A percentile compares a stretch with the other conserved stretches of the same genome.
Evolutionary conservation across 768 basidiomycete species (phyloP).

Genomic region (Lactarius trivialis): DNA sequence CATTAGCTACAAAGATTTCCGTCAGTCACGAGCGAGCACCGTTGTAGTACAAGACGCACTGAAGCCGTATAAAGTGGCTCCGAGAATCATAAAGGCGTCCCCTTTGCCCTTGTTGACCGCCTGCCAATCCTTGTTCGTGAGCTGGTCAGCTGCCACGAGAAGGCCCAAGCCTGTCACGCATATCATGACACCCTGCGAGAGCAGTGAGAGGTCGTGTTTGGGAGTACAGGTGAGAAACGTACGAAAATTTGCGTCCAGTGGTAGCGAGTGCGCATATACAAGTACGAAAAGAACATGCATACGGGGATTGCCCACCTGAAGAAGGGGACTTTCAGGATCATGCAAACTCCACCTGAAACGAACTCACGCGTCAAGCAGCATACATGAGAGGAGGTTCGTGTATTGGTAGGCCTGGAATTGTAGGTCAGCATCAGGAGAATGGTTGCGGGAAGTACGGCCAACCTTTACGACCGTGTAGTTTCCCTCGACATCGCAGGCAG

Average conservation of each 20-base stretch:
- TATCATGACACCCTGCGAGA: slow-evolving; percentile 56
- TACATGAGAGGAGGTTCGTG: slow-evolving; percentile 81
- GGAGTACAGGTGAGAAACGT: slow-evolving; percentile 24
- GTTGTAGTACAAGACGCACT: slow-evolving; percentile 42
- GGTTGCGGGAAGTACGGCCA: neutral
- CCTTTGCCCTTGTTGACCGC: slow-evolving; percentile 66
- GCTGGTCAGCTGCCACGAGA: slow-evolving; percentile 70
- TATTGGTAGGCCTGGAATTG: slow-evolving; percentile 64
- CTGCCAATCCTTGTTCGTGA: slow-evolving; percentile 70
- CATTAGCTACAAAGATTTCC: slow-evolving; percentile 52
- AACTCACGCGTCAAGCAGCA: slow-evolving; percentile 82
- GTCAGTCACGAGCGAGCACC: neutral
- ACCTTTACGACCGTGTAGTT: slow-evolving; percentile 83
- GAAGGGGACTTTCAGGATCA: neutral
- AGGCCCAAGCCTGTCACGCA: slow-evolving; percentile 72
- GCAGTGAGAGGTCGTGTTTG: neutral
- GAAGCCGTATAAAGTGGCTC: slow-evolving; percentile 81
- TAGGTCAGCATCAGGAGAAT: neutral
- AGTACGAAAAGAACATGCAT: slow-evolving; percentile 75
- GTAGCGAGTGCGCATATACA: slow-evolving; percentile 75
- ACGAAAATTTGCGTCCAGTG: slow-evolving; percentile 82
- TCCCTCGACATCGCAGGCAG: slow-evolving; percentile 78
- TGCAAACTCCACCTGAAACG: neutral
- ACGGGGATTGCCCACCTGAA: slow-evolving; percentile 82
- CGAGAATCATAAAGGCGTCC: slow-evolving; percentile 81